Evolutionary conservation across 2,329 filamentous ascomycete species (phyloP).

Genomic region (Nothomitra cinnamomea): DNA sequence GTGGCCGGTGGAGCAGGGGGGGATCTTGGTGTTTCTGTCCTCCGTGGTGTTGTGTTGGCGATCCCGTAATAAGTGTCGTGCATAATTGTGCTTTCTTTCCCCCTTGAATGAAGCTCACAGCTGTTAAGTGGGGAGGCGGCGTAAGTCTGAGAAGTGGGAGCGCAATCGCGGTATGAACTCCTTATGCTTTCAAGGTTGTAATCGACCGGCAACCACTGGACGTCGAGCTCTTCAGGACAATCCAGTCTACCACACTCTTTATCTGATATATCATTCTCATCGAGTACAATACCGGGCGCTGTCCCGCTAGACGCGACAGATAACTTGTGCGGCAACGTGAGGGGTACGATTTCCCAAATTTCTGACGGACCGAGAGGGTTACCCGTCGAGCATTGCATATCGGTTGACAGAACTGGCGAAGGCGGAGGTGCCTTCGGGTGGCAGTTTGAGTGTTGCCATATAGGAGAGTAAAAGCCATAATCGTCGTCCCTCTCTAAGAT

Average conservation of each 20-base stretch:
- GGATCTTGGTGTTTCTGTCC: neutral
- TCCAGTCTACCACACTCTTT: neutral
- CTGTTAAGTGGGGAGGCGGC: neutral
- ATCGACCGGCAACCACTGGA: neutral
- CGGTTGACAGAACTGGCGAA: slow-evolving; percentile 1
- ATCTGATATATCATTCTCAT: neutral
- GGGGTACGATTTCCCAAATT: neutral
- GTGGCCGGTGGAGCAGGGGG: neutral
- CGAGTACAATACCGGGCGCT: neutral
- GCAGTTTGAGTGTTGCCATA: neutral
- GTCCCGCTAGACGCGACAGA: neutral
- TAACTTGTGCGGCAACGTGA: neutral
- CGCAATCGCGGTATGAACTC: neutral
- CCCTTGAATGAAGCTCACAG: neutral
- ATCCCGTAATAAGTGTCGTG: neutral
- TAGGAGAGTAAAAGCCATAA: neutral
- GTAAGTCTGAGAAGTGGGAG: neutral
- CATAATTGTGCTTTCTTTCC: neutral
- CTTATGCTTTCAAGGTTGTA: neutral
- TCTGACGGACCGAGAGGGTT: neutral
- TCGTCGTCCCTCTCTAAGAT: neutral
- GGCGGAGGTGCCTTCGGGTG: neutral
- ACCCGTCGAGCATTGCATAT: neutral
- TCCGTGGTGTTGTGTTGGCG: neutral
- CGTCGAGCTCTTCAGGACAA: neutral